phyloP scores from a whole-genome alignment of 345 rosid genomes.

The Arabidopsis suecica region DNA sequence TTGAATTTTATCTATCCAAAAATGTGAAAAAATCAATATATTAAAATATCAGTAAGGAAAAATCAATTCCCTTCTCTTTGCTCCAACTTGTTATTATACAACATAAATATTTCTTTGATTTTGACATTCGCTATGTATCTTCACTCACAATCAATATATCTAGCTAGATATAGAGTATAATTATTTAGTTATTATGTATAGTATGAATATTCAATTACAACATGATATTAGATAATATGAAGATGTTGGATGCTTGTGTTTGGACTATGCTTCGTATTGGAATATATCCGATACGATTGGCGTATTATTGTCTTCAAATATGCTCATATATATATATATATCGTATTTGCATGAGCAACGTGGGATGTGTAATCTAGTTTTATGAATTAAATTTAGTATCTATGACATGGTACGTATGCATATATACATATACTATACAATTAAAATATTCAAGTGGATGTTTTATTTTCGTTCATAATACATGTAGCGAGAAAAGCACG shows the following conservation, averaged over 20 bases:
- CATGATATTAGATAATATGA: slow-evolving; percentile 22
- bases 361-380: slow-evolving; percentile 28
- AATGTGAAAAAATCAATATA: neutral
- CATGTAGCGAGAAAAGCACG: neutral
- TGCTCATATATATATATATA: neutral
- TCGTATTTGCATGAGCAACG: slow-evolving; percentile 36
- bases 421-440: neutral
- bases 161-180: neutral
- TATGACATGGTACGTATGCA: neutral
- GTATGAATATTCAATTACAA: slow-evolving; percentile 6
- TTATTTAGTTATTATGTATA: neutral
- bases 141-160: neutral
- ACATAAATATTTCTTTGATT: neutral
- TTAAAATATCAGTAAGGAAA: slow-evolving; percentile 1
- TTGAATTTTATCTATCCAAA: no score
- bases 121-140: slow-evolving; percentile 20
- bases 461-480: slow-evolving; percentile 1
- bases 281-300: slow-evolving; percentile 39
- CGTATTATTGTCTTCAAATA: slow-evolving; percentile 28
- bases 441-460: slow-evolving; percentile 13
- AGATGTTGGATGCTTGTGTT: slow-evolving; percentile 39
- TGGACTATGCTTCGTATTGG: slow-evolving; percentile 33
- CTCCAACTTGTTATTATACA: neutral
- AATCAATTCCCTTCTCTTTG: neutral
- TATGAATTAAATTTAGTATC: neutral